phyloP scores from a whole-genome alignment of 805 yeast species.

The Ogataea saltuana region DNA sequence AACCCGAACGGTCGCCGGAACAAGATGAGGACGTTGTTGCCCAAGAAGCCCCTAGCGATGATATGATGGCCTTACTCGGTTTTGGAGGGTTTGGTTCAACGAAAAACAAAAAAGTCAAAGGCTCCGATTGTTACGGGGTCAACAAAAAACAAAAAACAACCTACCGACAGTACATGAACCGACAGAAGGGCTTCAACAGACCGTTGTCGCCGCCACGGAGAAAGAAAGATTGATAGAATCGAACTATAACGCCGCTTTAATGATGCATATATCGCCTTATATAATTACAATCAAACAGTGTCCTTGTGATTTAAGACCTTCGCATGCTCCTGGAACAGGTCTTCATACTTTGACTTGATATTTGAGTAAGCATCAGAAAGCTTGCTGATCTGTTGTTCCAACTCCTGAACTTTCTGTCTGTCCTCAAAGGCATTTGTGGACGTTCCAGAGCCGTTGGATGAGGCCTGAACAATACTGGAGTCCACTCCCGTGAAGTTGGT shows the following conservation, averaged over 20 bases:
- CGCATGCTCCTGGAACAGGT: conserved; percentile 52
- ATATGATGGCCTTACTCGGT: conserved; percentile 55
- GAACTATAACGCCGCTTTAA: not conserved
- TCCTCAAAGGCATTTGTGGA: conserved; percentile 19
- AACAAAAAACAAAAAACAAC: conserved; percentile 41
- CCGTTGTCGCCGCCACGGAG: conserved; percentile 50
- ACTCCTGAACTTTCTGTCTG: conserved; percentile 35
- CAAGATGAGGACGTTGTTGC: conserved; percentile 2
- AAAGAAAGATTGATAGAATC: conserved; percentile 10
- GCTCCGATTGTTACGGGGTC: conserved; percentile 46
- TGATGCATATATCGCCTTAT: conserved; percentile 3
- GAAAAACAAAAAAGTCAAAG: conserved; percentile 56
- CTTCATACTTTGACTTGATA: conserved; percentile 59
- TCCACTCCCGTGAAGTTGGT: conserved; percentile 42
- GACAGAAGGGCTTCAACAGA: conserved; percentile 56
- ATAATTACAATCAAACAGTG: conserved; percentile 4
- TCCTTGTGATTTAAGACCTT: conserved; percentile 31
- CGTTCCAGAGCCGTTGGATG: conserved; percentile 9
- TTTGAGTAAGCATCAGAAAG: conserved; percentile 62
- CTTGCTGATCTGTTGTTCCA: conserved; percentile 48
- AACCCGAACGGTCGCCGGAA: too few species aligned
- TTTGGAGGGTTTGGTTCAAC: conserved; percentile 56
- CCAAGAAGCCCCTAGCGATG: conserved; percentile 15
- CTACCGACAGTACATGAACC: conserved; percentile 62
- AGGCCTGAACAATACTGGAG: conserved; percentile 34